Evolutionary conservation across 2,329 filamentous ascomycete genomes (phyloP).

Genomic region (Pseudocercospora fuligena): DNA sequence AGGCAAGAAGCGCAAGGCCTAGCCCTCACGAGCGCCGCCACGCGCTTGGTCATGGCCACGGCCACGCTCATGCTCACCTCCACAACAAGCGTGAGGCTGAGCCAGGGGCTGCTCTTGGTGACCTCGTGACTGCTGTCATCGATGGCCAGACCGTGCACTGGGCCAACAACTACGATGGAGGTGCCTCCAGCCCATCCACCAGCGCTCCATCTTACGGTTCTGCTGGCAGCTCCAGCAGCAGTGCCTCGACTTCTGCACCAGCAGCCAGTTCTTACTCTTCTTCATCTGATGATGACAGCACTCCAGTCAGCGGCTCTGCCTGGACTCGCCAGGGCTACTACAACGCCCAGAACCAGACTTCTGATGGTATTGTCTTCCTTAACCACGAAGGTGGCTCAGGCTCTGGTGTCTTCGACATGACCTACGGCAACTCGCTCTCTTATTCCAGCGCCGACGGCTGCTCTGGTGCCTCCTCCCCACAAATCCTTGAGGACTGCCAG

Average conservation of each 20-base stretch:
- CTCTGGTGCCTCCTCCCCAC: slow-evolving; percentile 52
- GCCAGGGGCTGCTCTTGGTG: slow-evolving; percentile 46
- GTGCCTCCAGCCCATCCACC: slow-evolving; percentile 1
- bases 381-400: slow-evolving; percentile 62
- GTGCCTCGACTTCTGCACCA: slow-evolving; percentile 21
- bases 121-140: slow-evolving; percentile 62
- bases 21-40: slow-evolving; percentile 39
- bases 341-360: slow-evolving; percentile 43
- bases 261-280: slow-evolving; percentile 27
- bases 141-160: slow-evolving; percentile 63
- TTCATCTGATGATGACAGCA: slow-evolving; percentile 25
- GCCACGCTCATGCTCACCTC: slow-evolving; percentile 54
- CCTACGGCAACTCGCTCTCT: slow-evolving; percentile 63
- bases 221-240: slow-evolving; percentile 23
- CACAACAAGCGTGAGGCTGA: slow-evolving; percentile 50
- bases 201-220: slow-evolving; percentile 17
- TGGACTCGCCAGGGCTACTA: slow-evolving; percentile 46
- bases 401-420: slow-evolving; percentile 60
- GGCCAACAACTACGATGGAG: slow-evolving; percentile 60
- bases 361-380: slow-evolving; percentile 62
- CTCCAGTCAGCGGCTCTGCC: slow-evolving; percentile 28
- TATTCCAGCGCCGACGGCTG: slow-evolving; percentile 57
- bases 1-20: slow-evolving; percentile 25
- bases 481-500: slow-evolving; percentile 56
- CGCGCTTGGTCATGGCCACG: slow-evolving; percentile 46